phyloP scores from a whole-genome alignment of 371 early-diverging fungal genomes.

The Mucor irregularis region DNA sequence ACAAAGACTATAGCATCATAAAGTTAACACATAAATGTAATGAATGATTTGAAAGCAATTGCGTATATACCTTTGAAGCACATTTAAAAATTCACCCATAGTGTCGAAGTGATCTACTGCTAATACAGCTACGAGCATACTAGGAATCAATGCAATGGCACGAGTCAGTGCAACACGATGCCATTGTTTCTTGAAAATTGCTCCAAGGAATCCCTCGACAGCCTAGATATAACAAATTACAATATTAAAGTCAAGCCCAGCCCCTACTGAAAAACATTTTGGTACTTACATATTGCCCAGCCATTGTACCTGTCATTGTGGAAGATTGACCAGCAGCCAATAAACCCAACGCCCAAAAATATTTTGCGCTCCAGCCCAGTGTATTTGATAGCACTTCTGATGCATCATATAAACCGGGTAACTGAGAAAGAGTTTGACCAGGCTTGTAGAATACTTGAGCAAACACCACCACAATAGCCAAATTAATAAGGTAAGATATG shows the following conservation, averaged over 20 bases:
- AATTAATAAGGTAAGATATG: slow-evolving; percentile 70
- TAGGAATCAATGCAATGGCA: slow-evolving; percentile 67
- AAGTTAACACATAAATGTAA: too few relatives aligned
- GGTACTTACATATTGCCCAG: slow-evolving; percentile 71
- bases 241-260: not conserved
- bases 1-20: slow-evolving; percentile 46
- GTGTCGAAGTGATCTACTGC: slow-evolving; percentile 66
- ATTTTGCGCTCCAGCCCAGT: slow-evolving; percentile 59
- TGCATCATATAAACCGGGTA: slow-evolving; percentile 65
- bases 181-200: slow-evolving; percentile 68
- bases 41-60: too few relatives aligned
- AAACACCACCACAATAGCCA: slow-evolving; percentile 72
- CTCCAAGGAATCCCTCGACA: slow-evolving; percentile 68
- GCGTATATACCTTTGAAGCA: slow-evolving; percentile 71
- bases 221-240: slow-evolving; percentile 11
- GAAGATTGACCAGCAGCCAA: slow-evolving; percentile 75
- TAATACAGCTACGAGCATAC: slow-evolving; percentile 63
- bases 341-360: slow-evolving; percentile 70
- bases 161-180: slow-evolving; percentile 69
- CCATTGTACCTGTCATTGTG: slow-evolving; percentile 77
- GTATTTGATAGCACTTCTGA: slow-evolving; percentile 55
- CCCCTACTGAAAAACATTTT: not conserved
- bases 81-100: slow-evolving; percentile 70
- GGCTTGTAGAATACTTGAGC: slow-evolving; percentile 64
- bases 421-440: slow-evolving; percentile 22